These are phyloP conservation scores for Imleria badia DNA, from an alignment of 768 basidiomycete species.

Conservation along the genomic window DNA sequence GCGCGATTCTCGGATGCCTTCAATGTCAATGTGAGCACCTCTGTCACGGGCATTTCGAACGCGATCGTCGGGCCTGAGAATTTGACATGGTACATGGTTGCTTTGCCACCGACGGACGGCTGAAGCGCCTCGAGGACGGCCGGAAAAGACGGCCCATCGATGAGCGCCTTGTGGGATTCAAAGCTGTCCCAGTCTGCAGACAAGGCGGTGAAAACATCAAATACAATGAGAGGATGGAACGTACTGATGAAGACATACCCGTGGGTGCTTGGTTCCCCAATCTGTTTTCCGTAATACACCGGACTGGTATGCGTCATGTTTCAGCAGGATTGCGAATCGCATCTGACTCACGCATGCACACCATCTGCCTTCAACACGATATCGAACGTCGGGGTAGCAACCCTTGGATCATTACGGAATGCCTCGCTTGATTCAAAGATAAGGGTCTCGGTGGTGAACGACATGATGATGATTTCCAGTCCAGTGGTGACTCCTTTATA, in stretches of 20 bases:
- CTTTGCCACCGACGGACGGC: constrained; percentile 1
- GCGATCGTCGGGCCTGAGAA: constrained; percentile 17
- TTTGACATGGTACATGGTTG: constrained; percentile 21
- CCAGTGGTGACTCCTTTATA: too few relatives aligned
- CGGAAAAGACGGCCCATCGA: constrained; percentile 1
- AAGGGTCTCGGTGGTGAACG: constrained; percentile 23
- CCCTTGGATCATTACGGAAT: constrained; percentile 1
- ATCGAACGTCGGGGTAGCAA: constrained; percentile 3
- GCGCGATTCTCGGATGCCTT: constrained; percentile 26
- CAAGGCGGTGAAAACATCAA: not conserved
- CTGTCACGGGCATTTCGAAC: constrained; percentile 24
- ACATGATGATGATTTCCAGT: not conserved
- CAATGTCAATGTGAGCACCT: constrained; percentile 15
- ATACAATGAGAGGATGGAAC: not conserved
- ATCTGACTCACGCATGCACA: constrained; percentile 10
- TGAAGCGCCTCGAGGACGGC: constrained; percentile 1
- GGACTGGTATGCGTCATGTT: constrained; percentile 9
- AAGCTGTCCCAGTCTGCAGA: constrained; percentile 27
- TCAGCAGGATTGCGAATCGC: not conserved
- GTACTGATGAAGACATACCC: constrained; percentile 21
- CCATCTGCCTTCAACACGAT: constrained; percentile 11
- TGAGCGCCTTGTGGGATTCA: constrained; percentile 19
- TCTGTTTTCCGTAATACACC: constrained; percentile 19
- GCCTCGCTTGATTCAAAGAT: constrained; percentile 16
- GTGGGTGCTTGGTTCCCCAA: constrained; percentile 9